Conservation (phyloP, 2,329 filamentous ascomycete species). For the Talaromyces sp. region DNA sequence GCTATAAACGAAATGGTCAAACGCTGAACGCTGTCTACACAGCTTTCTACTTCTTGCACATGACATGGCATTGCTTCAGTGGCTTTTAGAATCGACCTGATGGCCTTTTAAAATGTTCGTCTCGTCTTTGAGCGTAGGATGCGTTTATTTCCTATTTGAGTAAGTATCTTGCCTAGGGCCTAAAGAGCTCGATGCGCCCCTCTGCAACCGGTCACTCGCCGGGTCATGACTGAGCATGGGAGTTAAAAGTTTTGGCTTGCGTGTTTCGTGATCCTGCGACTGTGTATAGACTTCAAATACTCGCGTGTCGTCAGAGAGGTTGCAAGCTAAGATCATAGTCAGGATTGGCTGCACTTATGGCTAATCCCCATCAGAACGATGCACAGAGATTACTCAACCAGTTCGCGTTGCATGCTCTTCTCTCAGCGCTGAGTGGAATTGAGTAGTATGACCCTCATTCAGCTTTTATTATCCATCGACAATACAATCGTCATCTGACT, state of each 20-base stretch:
- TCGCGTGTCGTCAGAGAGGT: not conserved
- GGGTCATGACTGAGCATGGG: not conserved
- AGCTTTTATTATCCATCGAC: not conserved
- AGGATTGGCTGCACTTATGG: not conserved
- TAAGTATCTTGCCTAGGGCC: not conserved
- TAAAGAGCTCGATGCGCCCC: not conserved
- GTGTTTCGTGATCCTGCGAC: not conserved
- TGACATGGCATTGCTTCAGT: not conserved
- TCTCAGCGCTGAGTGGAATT: not conserved
- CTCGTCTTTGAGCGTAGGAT: not conserved
- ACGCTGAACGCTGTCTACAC: not conserved
- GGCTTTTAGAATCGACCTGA: not conserved
- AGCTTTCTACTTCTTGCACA: no score
- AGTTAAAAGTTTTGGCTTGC: not conserved
- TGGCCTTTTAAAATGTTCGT: not conserved
- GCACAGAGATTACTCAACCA: not conserved
- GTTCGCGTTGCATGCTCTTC: not conserved
- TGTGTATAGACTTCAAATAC: not conserved
- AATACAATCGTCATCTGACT: constrained; percentile 1
- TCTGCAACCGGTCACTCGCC: not conserved
- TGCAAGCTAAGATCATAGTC: not conserved
- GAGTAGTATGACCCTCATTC: no score
- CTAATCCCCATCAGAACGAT: no score
- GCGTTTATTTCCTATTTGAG: constrained; percentile 7
- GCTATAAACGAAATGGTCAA: not conserved